Percentiles rank a stretch among this genome's conserved stretches.
Conservation (phyloP, 176 grass and related monocot species). For the Oryza nivara region DNA sequence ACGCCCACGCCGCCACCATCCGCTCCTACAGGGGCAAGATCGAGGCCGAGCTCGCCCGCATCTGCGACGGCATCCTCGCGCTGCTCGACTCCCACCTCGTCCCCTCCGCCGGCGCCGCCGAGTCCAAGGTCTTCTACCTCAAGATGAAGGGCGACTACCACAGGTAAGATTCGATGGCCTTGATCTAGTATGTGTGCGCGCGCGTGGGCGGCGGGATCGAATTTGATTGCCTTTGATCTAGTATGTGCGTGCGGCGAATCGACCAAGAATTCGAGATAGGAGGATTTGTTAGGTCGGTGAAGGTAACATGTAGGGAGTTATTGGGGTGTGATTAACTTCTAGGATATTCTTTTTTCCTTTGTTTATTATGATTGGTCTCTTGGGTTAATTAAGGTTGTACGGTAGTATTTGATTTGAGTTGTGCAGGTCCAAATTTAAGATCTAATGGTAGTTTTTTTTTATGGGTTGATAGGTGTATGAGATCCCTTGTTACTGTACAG, state of each 20-base stretch:
- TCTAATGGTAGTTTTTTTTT: background rate
- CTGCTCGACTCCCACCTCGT: slow-evolving; percentile 87
- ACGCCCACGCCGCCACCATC: slow-evolving; percentile 64
- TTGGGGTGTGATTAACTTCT: background rate
- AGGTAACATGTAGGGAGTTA: background rate
- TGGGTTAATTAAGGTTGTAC: background rate
- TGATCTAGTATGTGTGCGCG: background rate
- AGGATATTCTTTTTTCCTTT: background rate
- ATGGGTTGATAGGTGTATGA: background rate
- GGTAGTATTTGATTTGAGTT: background rate
- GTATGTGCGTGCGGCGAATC: background rate
- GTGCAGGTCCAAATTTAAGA: slow-evolving; percentile 7
- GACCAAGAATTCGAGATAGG: background rate
- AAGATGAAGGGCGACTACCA: slow-evolving; percentile 97
- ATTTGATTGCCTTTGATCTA: no score
- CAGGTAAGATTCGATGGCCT: slow-evolving; percentile 44
- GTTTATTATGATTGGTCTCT: background rate
- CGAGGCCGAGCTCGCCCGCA: slow-evolving; percentile 77
- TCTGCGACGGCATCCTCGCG: slow-evolving; percentile 79
- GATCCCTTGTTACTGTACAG: background rate
- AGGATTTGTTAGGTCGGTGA: background rate
- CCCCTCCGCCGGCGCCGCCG: slow-evolving; percentile 67
- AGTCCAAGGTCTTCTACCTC: slow-evolving; percentile 93
- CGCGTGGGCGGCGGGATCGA: no score
- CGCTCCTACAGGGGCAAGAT: slow-evolving; percentile 75